Conservation (phyloP, 257 asterid species). For the Nicotiana tabacum region DNA sequence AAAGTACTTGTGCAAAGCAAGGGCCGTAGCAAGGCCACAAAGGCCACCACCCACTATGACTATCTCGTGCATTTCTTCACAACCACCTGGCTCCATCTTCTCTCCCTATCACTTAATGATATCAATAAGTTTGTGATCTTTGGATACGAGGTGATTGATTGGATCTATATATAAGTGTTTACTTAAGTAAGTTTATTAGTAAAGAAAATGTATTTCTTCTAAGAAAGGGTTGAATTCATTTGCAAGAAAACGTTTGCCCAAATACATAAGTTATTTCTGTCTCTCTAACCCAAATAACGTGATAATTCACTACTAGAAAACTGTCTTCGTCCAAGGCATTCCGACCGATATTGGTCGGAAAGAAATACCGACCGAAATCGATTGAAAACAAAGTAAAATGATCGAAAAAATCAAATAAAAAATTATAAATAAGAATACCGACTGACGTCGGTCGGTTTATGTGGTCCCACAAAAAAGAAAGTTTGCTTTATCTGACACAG, state of each 20-base stretch:
- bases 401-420: too few species aligned
- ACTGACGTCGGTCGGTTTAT: too few species aligned
- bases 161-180: background rate
- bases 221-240: background rate
- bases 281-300: background rate
- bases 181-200: too few species aligned
- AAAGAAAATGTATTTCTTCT: too few species aligned
- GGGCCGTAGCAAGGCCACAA: conserved; percentile 39
- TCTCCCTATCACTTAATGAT: background rate
- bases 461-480: too few species aligned
- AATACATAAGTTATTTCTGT: background rate
- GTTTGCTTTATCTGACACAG: too few species aligned
- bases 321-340: too few species aligned
- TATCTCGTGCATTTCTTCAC: conserved; percentile 17
- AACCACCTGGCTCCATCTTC: conserved; percentile 11
- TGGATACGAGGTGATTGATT: background rate
- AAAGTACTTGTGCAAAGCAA: conserved; percentile 32
- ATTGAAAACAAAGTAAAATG: too few species aligned
- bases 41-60: conserved; percentile 39
- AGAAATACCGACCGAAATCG: too few species aligned
- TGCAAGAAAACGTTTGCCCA: too few species aligned
- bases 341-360: too few species aligned
- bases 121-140: background rate
- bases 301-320: background rate
- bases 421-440: too few species aligned